phyloP scores from a whole-genome alignment of 805 yeast species.

The Schwanniomyces occidentalis region DNA sequence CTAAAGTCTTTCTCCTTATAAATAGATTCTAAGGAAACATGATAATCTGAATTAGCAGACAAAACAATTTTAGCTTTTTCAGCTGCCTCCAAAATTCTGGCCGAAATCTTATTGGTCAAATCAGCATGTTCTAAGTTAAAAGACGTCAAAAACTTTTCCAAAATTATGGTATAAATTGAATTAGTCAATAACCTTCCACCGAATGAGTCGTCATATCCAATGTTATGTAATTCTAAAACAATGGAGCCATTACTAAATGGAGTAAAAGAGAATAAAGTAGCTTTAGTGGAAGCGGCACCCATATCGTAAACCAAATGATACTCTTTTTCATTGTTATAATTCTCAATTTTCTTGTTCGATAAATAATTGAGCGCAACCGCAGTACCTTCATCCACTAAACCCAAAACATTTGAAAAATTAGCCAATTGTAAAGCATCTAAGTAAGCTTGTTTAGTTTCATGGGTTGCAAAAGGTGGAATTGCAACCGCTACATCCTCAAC shows the following conservation, averaged over 20 bases:
- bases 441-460: conserved; percentile 67
- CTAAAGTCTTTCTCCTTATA: conserved; percentile 74
- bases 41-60: conserved; percentile 83
- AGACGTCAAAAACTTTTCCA: conserved; percentile 53
- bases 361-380: conserved; percentile 87
- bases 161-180: conserved; percentile 59
- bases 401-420: conserved; percentile 56
- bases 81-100: conserved; percentile 75
- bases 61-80: conserved; percentile 86
- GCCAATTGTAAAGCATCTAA: conserved; percentile 73
- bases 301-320: conserved; percentile 79
- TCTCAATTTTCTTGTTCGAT: conserved; percentile 45
- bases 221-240: conserved; percentile 64
- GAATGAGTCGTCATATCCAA: conserved; percentile 62
- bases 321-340: conserved; percentile 39
- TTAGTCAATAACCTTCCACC: conserved; percentile 80
- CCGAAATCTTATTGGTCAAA: conserved; percentile 58
- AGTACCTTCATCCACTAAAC: conserved; percentile 85
- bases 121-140: conserved; percentile 38
- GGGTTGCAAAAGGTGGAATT: conserved; percentile 70
- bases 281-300: conserved; percentile 91
- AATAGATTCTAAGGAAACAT: conserved; percentile 74
- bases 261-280: conserved; percentile 72
- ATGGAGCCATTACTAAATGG: conserved; percentile 44
- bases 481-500: conserved; percentile 72